phyloP scores from a whole-genome alignment of 2,329 filamentous ascomycete species.

The Monosporascus sp. region DNA sequence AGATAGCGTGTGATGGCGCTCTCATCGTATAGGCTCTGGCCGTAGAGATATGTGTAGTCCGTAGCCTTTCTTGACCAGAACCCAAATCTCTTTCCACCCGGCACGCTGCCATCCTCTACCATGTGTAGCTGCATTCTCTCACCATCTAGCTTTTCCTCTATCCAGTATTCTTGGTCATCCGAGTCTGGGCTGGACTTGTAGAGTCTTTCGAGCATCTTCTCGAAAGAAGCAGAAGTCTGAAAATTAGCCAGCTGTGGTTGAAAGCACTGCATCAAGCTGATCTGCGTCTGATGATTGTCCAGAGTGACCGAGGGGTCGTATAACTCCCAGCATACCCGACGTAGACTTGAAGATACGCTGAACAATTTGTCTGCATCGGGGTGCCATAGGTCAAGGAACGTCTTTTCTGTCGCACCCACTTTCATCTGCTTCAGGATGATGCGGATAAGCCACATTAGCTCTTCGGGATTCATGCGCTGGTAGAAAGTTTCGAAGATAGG shows the following conservation, averaged over 20 bases:
- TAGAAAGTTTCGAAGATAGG: constrained; percentile 83
- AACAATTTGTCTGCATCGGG: constrained; percentile 73
- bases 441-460: constrained; percentile 89
- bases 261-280: constrained; percentile 88
- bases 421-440: constrained; percentile 81
- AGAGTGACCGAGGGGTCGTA: constrained; percentile 68
- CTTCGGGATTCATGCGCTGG: constrained; percentile 83
- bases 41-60: constrained; percentile 93
- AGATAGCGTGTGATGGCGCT: constrained; percentile 77
- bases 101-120: constrained; percentile 60
- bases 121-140: constrained; percentile 98
- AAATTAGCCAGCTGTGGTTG: constrained; percentile 94
- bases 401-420: constrained; percentile 77
- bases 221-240: constrained; percentile 71
- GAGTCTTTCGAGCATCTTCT: constrained; percentile 70
- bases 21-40: constrained; percentile 67
- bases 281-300: constrained; percentile 67
- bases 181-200: constrained; percentile 48
- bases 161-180: constrained; percentile 80
- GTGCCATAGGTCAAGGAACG: constrained; percentile 79
- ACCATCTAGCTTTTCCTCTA: constrained; percentile 95
- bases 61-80: constrained; percentile 98
- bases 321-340: constrained; percentile 92
- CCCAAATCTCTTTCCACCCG: constrained; percentile 67
- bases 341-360: constrained; percentile 84